Conservation (phyloP, 192 early-diverging fungal genomes). For the Entrophospora sp. region DNA sequence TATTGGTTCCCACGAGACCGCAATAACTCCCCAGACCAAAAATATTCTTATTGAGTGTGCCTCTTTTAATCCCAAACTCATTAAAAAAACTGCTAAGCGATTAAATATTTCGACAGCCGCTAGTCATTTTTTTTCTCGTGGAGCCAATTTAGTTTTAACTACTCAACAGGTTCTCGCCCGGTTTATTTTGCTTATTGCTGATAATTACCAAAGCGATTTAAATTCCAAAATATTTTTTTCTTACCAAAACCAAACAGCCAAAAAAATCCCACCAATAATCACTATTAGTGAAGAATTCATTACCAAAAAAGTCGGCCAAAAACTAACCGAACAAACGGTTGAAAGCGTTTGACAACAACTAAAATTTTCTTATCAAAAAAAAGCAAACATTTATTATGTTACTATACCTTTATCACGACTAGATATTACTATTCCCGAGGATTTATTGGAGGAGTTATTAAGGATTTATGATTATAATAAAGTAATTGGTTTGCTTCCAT, state of each 20-base stretch:
- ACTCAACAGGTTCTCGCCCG: background rate
- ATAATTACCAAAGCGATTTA: background rate
- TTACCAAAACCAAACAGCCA: background rate
- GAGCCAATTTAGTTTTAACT: background rate
- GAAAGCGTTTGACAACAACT: background rate
- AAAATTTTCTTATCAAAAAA: background rate
- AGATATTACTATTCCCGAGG: background rate
- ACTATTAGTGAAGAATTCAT: background rate
- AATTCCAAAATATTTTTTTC: background rate
- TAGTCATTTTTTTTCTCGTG: background rate
- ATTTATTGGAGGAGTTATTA: conserved; percentile 3
- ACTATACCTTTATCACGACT: background rate
- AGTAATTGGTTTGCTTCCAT: background rate
- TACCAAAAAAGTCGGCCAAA: background rate
- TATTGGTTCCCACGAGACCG: background rate
- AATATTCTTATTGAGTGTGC: background rate
- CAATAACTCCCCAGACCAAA: background rate
- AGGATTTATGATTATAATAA: conserved; percentile 6
- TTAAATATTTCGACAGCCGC: background rate
- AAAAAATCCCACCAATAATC: background rate
- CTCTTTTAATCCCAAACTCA: background rate
- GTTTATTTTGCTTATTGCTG: background rate
- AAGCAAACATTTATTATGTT: background rate
- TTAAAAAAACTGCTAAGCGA: background rate
- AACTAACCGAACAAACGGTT: background rate